phyloP scores from a whole-genome alignment of 306 rosid species.

The Trifolium repens region DNA sequence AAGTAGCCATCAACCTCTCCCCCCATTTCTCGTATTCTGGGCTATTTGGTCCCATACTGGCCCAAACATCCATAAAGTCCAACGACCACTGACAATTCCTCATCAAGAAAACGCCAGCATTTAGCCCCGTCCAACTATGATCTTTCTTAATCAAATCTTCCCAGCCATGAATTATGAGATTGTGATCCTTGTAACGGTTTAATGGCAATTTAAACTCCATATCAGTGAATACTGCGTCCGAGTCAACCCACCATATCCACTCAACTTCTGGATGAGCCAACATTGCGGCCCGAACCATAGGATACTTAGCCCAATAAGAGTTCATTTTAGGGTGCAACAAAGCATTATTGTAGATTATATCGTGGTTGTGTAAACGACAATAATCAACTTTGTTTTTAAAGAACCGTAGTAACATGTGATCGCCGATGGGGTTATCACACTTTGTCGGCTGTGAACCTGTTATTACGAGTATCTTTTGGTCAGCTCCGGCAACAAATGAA shows the following conservation, averaged over 20 bases:
- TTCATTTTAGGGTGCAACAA: conserved; percentile 62
- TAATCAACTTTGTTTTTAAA: conserved; percentile 85
- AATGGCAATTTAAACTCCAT: conserved; percentile 74
- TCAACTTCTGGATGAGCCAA: conserved; percentile 78
- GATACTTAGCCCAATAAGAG: conserved; percentile 75
- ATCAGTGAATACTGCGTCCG: conserved; percentile 75
- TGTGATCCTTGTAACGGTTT: conserved; percentile 57
- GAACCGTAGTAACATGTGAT: conserved; percentile 59
- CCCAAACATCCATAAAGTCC: conserved; percentile 72
- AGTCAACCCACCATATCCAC: conserved; percentile 95
- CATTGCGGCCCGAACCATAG: conserved; percentile 72
- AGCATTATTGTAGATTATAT: conserved; percentile 67
- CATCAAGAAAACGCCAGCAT: conserved; percentile 76
- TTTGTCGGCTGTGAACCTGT: conserved; percentile 72
- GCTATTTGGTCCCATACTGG: conserved; percentile 72
- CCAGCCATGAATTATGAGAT: conserved; percentile 76
- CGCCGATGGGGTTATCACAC: conserved; percentile 70
- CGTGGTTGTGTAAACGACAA: conserved; percentile 68
- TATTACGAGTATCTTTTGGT: conserved; percentile 42
- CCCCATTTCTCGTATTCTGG: conserved; percentile 71
- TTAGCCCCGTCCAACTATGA: conserved; percentile 75
- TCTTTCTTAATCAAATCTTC: conserved; percentile 44
- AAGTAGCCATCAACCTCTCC: conserved; percentile 42
- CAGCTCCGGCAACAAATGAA: conserved; percentile 43
- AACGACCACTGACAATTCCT: conserved; percentile 80